These are phyloP conservation scores for Austroboletus niveus DNA, from an alignment of 1,284 basidiomycete genomes.

Conservation along the genomic window DNA sequence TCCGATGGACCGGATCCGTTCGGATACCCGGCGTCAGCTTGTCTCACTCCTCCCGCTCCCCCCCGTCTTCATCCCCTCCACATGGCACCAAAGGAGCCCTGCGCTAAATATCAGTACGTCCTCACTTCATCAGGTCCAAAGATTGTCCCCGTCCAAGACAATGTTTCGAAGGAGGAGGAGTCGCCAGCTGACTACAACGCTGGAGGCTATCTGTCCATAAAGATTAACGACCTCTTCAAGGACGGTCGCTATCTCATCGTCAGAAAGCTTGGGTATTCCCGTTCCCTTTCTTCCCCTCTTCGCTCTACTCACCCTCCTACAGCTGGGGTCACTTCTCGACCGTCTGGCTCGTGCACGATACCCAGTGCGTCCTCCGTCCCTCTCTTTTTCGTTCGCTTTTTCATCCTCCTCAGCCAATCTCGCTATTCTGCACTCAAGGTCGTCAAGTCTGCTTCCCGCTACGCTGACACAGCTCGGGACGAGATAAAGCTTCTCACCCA, in stretches of 20 bases:
- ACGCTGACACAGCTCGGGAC: slow-evolving; percentile 87
- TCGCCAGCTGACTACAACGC: slow-evolving; percentile 76
- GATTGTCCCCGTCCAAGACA: slow-evolving; percentile 65
- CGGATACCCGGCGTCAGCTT: slow-evolving; percentile 10
- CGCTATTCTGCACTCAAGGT: slow-evolving; percentile 88
- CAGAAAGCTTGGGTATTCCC: slow-evolving; percentile 75
- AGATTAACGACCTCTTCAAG: slow-evolving; percentile 78
- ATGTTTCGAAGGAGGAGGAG: slow-evolving; percentile 69
- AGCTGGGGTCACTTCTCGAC: slow-evolving; percentile 93
- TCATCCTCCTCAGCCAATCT: slow-evolving; percentile 42
- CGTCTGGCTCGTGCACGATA: slow-evolving; percentile 80
- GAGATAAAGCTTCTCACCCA: slow-evolving; percentile 86
- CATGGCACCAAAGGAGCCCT: slow-evolving; percentile 65
- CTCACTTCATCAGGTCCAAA: slow-evolving; percentile 63
- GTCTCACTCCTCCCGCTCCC: slow-evolving; percentile 4
- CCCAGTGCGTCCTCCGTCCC: slow-evolving; percentile 47
- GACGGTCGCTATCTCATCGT: slow-evolving; percentile 76
- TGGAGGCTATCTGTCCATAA: slow-evolving; percentile 79
- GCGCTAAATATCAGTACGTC: slow-evolving; percentile 73
- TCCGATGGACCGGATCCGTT: slow-evolving; percentile 19
- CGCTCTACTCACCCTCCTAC: slow-evolving; percentile 20
- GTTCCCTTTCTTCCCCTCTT: slow-evolving; percentile 10
- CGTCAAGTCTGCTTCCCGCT: slow-evolving; percentile 84
- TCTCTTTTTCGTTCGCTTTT: slow-evolving; percentile 9
- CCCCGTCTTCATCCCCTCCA: slow-evolving; percentile 27